A percentile compares a stretch with the other conserved stretches of the same genome.
These are phyloP conservation scores for Dictyostelium intermedium DNA, from an alignment of 78 protist species.

Conservation along the genomic window DNA sequence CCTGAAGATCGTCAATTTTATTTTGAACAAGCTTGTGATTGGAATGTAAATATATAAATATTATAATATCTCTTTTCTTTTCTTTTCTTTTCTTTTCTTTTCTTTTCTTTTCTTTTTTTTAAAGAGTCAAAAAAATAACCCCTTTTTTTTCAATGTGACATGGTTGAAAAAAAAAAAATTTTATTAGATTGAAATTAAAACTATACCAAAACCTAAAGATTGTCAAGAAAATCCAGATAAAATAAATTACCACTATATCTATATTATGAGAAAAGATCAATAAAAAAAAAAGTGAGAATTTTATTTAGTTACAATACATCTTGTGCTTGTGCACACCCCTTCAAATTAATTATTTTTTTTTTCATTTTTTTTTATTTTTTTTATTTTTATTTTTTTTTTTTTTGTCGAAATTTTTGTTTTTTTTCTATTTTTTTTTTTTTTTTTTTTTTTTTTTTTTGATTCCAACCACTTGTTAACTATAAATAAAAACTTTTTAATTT, in stretches of 20 bases:
- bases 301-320: no score
- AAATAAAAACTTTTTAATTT: background rate
- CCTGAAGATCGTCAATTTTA: constrained; percentile 29
- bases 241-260: constrained; percentile 12
- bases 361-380: background rate
- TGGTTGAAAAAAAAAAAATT: no score
- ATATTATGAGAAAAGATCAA: constrained; percentile 6
- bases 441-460: background rate
- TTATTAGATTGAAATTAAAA: background rate
- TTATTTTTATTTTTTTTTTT: background rate
- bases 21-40: constrained; percentile 18
- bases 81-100: background rate
- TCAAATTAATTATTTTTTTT: background rate
- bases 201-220: background rate
- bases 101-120: no score
- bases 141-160: no score
- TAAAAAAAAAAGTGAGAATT: background rate
- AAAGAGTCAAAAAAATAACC: no score
- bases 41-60: constrained; percentile 10
- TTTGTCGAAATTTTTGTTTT: background rate
- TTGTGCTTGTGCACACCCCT: no score
- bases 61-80: background rate
- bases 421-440: background rate
- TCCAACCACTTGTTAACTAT: background rate
- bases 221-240: background rate